Evolutionary conservation across 768 basidiomycete genomes (phyloP).

Genomic region (Boletus speciosus): DNA sequence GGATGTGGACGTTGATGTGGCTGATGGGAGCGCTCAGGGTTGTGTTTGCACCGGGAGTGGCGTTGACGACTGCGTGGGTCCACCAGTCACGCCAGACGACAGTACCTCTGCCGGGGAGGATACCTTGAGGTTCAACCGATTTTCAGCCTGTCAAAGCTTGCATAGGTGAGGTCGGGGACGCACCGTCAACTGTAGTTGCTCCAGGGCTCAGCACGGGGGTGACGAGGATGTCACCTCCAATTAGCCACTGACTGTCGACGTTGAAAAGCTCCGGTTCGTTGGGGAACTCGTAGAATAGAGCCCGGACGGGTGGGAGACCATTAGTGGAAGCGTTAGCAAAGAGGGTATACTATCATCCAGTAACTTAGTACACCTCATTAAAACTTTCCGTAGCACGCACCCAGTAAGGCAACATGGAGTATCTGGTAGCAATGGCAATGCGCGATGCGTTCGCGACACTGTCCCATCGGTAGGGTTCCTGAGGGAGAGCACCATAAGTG

Average conservation of each 20-base stretch:
- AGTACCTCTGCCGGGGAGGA: conserved; percentile 59
- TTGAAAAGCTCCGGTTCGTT: conserved; percentile 60
- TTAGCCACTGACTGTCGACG: conserved; percentile 66
- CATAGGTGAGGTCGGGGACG: conserved; percentile 2
- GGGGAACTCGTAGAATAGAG: conserved; percentile 78
- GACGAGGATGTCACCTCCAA: conserved; percentile 68
- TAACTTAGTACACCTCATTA: neutral
- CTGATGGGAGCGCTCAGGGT: conserved; percentile 65
- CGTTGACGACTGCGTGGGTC: conserved; percentile 54
- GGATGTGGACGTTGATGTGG: conserved; percentile 73
- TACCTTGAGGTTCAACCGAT: conserved; percentile 35
- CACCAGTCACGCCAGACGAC: conserved; percentile 74
- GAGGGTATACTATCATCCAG: conserved; percentile 54
- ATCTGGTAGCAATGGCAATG: conserved; percentile 67
- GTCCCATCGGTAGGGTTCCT: conserved; percentile 81
- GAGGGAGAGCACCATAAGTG: conserved; percentile 57
- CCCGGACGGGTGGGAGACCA: conserved; percentile 70
- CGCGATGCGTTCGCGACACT: conserved; percentile 72
- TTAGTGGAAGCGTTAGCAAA: conserved; percentile 63
- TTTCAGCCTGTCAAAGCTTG: neutral
- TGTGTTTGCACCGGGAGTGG: conserved; percentile 38
- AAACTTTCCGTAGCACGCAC: conserved; percentile 34
- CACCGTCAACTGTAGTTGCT: conserved; percentile 63
- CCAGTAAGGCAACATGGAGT: conserved; percentile 77
- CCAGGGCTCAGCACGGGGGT: conserved; percentile 74